These are phyloP conservation scores for Scutellaria galericulata DNA, from an alignment of 257 asterid genomes.

Conservation along the genomic window DNA sequence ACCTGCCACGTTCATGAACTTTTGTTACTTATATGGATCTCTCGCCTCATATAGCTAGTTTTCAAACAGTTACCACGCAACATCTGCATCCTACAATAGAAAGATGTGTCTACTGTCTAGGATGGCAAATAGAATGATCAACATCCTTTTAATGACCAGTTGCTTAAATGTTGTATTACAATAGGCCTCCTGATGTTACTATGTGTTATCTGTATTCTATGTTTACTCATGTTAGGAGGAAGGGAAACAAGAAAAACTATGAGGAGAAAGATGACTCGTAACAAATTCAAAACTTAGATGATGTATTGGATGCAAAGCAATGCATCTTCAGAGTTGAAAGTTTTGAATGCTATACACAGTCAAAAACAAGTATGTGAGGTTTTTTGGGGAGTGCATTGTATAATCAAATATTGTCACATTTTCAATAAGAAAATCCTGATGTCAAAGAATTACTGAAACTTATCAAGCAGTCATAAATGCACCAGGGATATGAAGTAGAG, in stretches of 20 bases:
- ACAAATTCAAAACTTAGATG: too few relatives aligned
- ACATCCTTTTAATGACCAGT: background rate
- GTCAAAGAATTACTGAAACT: conserved; percentile 10
- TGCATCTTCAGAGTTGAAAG: background rate
- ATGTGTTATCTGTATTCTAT: background rate
- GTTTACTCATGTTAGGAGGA: conserved; percentile 6
- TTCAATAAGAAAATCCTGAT: conserved; percentile 7
- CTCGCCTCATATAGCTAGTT: background rate
- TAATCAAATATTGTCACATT: background rate
- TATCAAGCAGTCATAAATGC: background rate
- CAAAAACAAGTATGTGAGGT: background rate
- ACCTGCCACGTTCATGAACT: conserved; percentile 55
- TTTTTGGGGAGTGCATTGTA: background rate
- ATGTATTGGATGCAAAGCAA: background rate
- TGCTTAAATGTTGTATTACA: conserved; percentile 10
- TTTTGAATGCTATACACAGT: background rate
- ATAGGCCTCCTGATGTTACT: background rate
- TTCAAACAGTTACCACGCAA: background rate
- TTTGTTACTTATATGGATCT: background rate
- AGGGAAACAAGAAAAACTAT: background rate
- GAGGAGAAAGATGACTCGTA: too few relatives aligned
- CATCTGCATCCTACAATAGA: background rate
- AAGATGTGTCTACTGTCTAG: background rate
- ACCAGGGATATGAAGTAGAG: conserved; percentile 1
- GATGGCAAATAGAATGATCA: background rate